Evolutionary conservation across 176 grass and related monocot species (phyloP).

Genomic region (Aegilops umbellulata): DNA sequence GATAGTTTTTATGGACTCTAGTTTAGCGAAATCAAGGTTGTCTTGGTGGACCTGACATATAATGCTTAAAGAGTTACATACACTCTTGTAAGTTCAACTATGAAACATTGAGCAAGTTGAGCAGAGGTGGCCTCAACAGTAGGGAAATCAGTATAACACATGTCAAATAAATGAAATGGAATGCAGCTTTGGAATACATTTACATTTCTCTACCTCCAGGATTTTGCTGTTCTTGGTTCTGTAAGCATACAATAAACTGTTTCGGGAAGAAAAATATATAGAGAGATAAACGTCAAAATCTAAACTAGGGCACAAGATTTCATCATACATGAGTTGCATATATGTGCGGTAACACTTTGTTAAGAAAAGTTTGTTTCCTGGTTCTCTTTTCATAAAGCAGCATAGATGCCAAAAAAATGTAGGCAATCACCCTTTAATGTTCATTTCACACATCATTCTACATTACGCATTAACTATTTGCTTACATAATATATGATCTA

Average conservation of each 20-base stretch:
- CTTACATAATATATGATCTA: background rate
- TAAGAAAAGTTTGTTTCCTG: background rate
- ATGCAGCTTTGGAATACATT: background rate
- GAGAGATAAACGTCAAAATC: background rate
- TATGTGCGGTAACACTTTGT: background rate
- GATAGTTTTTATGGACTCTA: background rate
- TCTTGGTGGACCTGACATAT: slow-evolving; percentile 21
- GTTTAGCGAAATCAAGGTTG: background rate
- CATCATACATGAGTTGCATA: background rate
- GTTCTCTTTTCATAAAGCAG: background rate
- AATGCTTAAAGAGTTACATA: slow-evolving; percentile 1
- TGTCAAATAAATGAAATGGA: background rate
- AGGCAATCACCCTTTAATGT: background rate
- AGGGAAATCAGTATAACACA: background rate
- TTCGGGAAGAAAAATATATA: no score
- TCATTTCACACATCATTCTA: background rate
- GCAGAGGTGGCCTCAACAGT: background rate
- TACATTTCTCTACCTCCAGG: background rate
- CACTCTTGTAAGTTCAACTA: background rate
- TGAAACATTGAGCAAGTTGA: background rate
- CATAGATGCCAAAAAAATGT: background rate
- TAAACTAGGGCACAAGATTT: background rate
- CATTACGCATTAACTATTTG: background rate
- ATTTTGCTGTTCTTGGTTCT: background rate
- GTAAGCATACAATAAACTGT: background rate